Conservation (phyloP, 352 stramenopile genomes). For the Aphanomyces invadans region DNA sequence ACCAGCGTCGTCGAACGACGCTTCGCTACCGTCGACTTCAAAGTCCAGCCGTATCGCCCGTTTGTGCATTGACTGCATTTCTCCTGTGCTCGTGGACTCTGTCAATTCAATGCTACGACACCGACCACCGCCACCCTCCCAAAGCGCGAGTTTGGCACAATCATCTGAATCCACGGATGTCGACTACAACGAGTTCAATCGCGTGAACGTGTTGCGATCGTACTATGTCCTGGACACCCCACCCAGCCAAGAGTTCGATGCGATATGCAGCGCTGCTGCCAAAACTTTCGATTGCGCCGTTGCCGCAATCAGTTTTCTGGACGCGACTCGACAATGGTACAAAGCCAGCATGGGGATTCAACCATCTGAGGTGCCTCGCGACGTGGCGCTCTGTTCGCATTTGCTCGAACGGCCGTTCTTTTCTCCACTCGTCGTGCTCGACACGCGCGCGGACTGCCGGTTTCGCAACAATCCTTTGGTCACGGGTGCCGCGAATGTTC, state of each 20-base stretch:
- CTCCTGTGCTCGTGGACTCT: conserved; percentile 37
- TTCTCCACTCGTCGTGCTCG: conserved; percentile 64
- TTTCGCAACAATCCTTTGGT: conserved; percentile 86
- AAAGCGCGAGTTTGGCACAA: neutral
- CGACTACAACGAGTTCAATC: neutral
- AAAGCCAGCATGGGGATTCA: conserved; percentile 61
- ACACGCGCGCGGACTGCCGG: conserved; percentile 74
- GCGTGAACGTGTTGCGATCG: conserved; percentile 29
- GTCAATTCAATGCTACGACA: neutral
- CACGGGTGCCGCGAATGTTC: conserved; percentile 79
- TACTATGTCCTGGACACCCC: conserved; percentile 42
- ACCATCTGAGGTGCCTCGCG: conserved; percentile 45
- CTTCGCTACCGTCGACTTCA: no score
- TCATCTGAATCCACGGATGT: neutral
- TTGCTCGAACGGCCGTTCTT: conserved; percentile 33
- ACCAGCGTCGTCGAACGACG: no score
- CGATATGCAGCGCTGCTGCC: conserved; percentile 59
- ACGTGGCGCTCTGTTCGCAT: conserved; percentile 59
- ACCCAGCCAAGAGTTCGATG: conserved; percentile 55
- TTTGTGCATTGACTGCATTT: conserved; percentile 73
- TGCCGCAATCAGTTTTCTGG: conserved; percentile 59
- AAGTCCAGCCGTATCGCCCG: conserved; percentile 34
- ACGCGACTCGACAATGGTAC: conserved; percentile 56
- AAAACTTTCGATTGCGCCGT: conserved; percentile 51
- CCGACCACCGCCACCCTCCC: neutral